Base-by-base conservation (phyloP, 2,329 filamentous ascomycete genomes). In the Talaromyces sp. region DNA sequence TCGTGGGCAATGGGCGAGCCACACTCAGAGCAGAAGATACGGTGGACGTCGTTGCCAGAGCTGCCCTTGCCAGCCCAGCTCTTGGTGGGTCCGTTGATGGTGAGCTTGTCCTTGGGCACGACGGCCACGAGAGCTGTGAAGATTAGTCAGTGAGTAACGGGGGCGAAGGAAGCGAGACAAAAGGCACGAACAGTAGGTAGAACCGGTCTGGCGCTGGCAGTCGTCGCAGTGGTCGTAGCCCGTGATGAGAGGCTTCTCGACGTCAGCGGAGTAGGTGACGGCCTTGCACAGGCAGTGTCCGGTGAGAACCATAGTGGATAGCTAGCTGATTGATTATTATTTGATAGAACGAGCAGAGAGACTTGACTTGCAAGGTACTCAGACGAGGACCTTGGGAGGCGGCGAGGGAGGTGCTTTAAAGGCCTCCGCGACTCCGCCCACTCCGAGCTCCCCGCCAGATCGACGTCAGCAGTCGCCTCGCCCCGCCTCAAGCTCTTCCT, bases 201-300 rank as follows among this genome's bases (percentile, higher is more conserved):
- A 88, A 65, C 86, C 86, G 56, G 77, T 83, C 77, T 89, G 86
- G 70, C 86, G 85, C 76, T 89, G 86, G 81, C 86, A 89, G 76
- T 89, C 86, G 70, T 89, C 86, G 69, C 86, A 89, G 79, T 89
- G 86, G 71, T 89, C 88, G 73, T 89, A 89, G 64, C 82, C 86
- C 56, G 83, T 77, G 14, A 74, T 41, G 10, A 71, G 62, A 11
- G 78, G 75, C 17, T 63, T 62, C 19, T 78, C 77, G 62, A 73
- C 69, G 64, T 84, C 73, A 66, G 82, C 80, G 70, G 81, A 81
- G 81, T 91, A 92, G 71, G 87, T 89, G 76, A 89, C 84, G 69
- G 84, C 82, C 73, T 86, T 86, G 82, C 86, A 89, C 65, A 89
- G 85, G 73, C 86, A 89, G 81, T 89, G 86, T 74, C 86, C 86